phyloP scores from a whole-genome alignment of 2,329 filamentous ascomycete genomes.

The Biscogniauxia sp. region DNA sequence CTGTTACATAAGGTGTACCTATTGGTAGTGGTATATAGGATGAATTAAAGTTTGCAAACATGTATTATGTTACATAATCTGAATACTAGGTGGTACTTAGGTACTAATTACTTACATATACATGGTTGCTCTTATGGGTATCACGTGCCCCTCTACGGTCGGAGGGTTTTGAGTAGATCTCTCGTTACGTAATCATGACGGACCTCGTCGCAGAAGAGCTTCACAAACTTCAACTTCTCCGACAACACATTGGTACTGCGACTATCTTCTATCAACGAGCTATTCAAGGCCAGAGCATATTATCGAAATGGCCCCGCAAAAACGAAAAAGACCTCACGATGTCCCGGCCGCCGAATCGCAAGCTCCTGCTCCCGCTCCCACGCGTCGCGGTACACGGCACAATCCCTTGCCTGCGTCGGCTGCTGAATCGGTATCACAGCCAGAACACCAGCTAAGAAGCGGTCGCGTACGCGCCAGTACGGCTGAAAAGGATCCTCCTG shows the following conservation, averaged over 20 bases:
- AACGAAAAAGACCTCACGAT: conserved; percentile 32
- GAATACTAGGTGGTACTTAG: not conserved
- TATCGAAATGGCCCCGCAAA: conserved; percentile 29
- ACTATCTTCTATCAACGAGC: not conserved
- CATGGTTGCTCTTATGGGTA: conserved; percentile 7
- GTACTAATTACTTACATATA: not conserved
- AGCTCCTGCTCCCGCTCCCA: conserved; percentile 7
- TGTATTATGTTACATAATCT: no score
- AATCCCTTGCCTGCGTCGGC: conserved; percentile 13
- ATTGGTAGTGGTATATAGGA: no score
- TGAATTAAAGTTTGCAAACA: no score
- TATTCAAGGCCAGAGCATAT: not conserved
- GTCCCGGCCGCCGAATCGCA: conserved; percentile 10
- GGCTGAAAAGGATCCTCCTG: conserved; percentile 5
- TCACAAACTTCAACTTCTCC: not conserved
- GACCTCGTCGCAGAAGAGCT: not conserved
- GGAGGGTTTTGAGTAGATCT: not conserved
- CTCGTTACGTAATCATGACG: conserved; percentile 18
- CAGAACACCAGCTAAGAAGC: conserved; percentile 27
- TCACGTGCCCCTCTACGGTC: conserved; percentile 18
- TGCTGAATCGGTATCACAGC: conserved; percentile 4
- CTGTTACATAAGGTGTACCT: no score
- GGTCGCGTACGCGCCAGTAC: conserved; percentile 24
- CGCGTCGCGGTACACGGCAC: conserved; percentile 30
- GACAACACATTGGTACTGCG: not conserved